Evolutionary conservation across 177 flowering plant genomes (phyloP).

Genomic region (Telopea speciosissima): DNA sequence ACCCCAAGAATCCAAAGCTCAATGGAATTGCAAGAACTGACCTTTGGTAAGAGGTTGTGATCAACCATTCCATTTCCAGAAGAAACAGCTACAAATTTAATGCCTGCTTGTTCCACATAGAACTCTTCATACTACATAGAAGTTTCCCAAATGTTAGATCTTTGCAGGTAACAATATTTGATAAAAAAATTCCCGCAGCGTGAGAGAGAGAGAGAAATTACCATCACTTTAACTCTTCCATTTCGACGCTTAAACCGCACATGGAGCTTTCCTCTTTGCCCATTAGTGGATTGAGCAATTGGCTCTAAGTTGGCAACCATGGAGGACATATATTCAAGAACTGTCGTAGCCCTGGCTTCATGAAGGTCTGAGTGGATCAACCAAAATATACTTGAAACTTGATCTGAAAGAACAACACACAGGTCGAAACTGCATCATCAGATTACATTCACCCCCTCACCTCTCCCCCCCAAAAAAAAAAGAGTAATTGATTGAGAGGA

Average conservation of each 20-base stretch:
- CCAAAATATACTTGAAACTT: slow-evolving; percentile 73
- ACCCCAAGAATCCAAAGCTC: neutral
- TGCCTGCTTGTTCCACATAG: slow-evolving; percentile 45
- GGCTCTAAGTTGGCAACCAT: slow-evolving; percentile 69
- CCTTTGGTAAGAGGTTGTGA: slow-evolving; percentile 75
- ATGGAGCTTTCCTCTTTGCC: slow-evolving; percentile 34
- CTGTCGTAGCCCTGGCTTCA: slow-evolving; percentile 41
- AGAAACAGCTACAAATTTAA: slow-evolving; percentile 47
- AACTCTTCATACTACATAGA: slow-evolving; percentile 56
- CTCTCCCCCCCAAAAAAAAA: too few species aligned
- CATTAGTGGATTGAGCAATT: slow-evolving; percentile 23
- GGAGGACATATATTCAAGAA: slow-evolving; percentile 76
- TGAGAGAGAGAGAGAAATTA: slow-evolving; percentile 23
- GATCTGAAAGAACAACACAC: slow-evolving; percentile 39
- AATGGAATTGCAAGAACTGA: slow-evolving; percentile 14
- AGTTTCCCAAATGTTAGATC: slow-evolving; percentile 10
- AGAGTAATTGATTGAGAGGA: too few species aligned
- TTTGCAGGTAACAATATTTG: neutral
- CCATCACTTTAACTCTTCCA: slow-evolving; percentile 83
- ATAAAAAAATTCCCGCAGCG: neutral
- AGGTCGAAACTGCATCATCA: neutral
- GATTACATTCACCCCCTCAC: too few species aligned
- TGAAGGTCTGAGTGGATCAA: slow-evolving; percentile 71
- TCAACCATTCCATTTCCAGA: slow-evolving; percentile 34
- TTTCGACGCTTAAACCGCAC: slow-evolving; percentile 76